Evolutionary conservation across 352 stramenopile species (phyloP).

Genomic region (Pythium vanterpoolii): DNA sequence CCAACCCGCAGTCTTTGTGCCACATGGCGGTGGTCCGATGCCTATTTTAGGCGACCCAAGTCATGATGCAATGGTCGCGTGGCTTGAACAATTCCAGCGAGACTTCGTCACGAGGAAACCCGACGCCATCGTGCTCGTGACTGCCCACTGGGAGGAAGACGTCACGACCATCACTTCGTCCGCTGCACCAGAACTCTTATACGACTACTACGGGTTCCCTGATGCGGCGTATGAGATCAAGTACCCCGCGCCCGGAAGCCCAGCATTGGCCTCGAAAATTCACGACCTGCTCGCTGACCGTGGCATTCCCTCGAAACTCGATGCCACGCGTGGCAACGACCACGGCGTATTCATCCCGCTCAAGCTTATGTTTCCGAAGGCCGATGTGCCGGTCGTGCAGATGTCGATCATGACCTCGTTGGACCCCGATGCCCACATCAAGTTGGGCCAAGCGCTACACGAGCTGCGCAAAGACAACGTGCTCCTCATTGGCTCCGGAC

Average conservation of each 20-base stretch:
- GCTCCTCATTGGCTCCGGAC: constrained; percentile 80
- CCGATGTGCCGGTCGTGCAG: constrained; percentile 83
- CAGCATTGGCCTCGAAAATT: constrained; percentile 63
- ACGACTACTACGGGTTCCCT: constrained; percentile 91
- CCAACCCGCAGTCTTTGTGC: constrained; percentile 23
- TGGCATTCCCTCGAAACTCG: constrained; percentile 46
- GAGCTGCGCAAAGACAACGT: constrained; percentile 72
- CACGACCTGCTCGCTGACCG: constrained; percentile 46
- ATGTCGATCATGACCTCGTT: constrained; percentile 25
- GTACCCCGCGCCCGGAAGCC: constrained; percentile 75
- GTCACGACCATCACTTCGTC: constrained; percentile 43
- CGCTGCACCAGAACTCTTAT: constrained; percentile 62
- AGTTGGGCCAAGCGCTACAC: constrained; percentile 61
- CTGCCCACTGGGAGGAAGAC: constrained; percentile 80
- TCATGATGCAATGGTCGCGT: constrained; percentile 30
- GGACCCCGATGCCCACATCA: constrained; percentile 50
- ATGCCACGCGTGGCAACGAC: constrained; percentile 76
- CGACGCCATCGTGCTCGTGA: constrained; percentile 79
- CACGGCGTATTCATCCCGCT: constrained; percentile 93
- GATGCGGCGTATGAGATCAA: constrained; percentile 78
- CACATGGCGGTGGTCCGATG: constrained; percentile 59
- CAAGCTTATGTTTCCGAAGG: constrained; percentile 84
- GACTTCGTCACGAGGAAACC: constrained; percentile 32
- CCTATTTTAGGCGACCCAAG: constrained; percentile 55
- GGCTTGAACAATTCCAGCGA: constrained; percentile 42